Evolutionary conservation across 1,284 basidiomycete species (phyloP).

Genomic region (Boletus mariae): DNA sequence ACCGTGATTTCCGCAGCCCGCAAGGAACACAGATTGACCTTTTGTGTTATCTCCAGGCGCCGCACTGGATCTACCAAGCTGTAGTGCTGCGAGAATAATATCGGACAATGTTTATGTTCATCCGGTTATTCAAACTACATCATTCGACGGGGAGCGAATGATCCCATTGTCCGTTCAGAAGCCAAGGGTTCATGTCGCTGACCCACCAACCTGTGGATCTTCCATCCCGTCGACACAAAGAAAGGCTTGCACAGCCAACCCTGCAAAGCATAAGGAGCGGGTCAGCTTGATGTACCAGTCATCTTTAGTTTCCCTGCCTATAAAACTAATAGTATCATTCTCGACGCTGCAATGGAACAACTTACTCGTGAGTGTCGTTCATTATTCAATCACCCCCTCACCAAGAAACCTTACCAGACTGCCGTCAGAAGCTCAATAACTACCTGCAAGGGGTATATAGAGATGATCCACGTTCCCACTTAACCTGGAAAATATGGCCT

Average conservation of each 20-base stretch:
- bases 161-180: not conserved
- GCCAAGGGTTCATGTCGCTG: slow-evolving; percentile 4
- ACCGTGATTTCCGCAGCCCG: not conserved
- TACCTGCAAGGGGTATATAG: slow-evolving; percentile 20
- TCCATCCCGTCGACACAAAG: not conserved
- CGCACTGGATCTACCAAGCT: slow-evolving; percentile 27
- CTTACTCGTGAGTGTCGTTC: slow-evolving; percentile 7
- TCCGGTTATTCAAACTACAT: no score
- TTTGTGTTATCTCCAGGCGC: slow-evolving; percentile 8
- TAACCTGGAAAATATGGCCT: slow-evolving; percentile 22
- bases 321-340: not conserved
- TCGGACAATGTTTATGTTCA: not conserved
- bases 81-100: slow-evolving; percentile 7
- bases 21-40: slow-evolving; percentile 1
- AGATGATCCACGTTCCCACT: slow-evolving; percentile 10
- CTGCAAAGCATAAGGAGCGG: slow-evolving; percentile 18
- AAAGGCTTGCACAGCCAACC: slow-evolving; percentile 11
- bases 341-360: slow-evolving; percentile 10
- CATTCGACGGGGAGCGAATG: not conserved
- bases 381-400: slow-evolving; percentile 4
- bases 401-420: slow-evolving; percentile 7
- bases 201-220: slow-evolving; percentile 26
- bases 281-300: not conserved
- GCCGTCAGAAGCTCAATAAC: slow-evolving; percentile 27
- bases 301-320: not conserved